Percentiles rank a stretch among this genome's conserved stretches.
Conservation (phyloP, 306 rosid genomes). For the Castanea crenata region DNA sequence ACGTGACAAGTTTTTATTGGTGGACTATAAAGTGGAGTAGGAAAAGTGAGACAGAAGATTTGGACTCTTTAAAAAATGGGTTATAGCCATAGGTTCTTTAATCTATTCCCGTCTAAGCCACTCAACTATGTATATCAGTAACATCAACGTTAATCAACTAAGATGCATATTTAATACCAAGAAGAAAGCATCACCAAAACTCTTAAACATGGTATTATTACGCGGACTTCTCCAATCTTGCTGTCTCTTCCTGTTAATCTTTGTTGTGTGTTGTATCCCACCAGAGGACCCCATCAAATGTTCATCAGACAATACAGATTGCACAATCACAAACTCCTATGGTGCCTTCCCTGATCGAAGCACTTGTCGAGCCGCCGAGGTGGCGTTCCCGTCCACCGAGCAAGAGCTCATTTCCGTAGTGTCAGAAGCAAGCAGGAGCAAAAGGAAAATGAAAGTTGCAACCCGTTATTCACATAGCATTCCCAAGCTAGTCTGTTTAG, state of each 20-base stretch:
- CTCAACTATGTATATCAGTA: not conserved
- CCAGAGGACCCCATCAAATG: conserved; percentile 72
- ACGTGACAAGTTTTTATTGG: no score
- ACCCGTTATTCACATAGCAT: conserved; percentile 70
- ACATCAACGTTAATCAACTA: not conserved
- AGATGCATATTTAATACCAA: not conserved
- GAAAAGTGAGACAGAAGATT: no score
- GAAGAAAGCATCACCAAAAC: not conserved
- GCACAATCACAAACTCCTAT: conserved; percentile 74
- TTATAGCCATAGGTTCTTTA: no score
- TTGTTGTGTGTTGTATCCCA: conserved; percentile 30
- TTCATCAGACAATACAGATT: conserved; percentile 34
- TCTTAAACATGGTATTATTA: conserved; percentile 21
- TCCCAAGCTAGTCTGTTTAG: conserved; percentile 72
- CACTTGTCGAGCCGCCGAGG: conserved; percentile 39
- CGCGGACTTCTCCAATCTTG: not conserved
- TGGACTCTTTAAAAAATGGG: no score
- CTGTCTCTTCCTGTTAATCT: conserved; percentile 27
- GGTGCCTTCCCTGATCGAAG: conserved; percentile 71
- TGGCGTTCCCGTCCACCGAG: conserved; percentile 49
- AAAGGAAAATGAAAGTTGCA: conserved; percentile 47
- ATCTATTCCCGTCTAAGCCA: no score
- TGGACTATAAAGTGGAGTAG: no score
- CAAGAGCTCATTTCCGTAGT: conserved; percentile 51
- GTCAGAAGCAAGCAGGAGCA: conserved; percentile 38